Evolutionary conservation across 208 protist species (phyloP), one percentile per base, ranked within the genome.

Genomic region (Leishmania amazonensis): DNA sequence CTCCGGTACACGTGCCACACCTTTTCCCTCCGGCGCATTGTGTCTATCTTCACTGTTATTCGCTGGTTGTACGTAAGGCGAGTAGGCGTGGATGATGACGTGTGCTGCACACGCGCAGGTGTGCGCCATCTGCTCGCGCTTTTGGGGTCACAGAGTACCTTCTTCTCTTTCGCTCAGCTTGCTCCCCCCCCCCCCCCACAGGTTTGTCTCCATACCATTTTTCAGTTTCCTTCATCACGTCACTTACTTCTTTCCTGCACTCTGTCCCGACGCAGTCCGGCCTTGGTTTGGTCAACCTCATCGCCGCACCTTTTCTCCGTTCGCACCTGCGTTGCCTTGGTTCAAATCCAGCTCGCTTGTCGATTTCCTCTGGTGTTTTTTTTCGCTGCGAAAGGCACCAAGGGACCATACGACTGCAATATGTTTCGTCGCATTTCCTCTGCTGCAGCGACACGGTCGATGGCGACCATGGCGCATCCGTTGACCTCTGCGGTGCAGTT

Each of bases 341-440:
- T 0, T 74, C 28, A 31, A 7, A 45, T 19, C 70, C 2, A 31
- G 28, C 8, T 74, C 45, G 70, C 70, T 54, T n/a, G 42, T 21
- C 11, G 45, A 74, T 24, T 3, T 51, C 28, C 19, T 47, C 70
- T 45, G 28, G 8, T 54, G 40, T 21, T 21, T 54, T 21, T 5
- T 35, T n/a, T 2, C 1, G 28, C 45, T 31, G 40, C 5, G 45
- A 47, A 49, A 72, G 70, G 13, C n/a, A 74, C 19, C 42, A 31
- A 54, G 54, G 40, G 15, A 4, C 49, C 45, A 21, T 35, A 54
- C 9, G 7, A 35, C 13, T 53, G 40, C 31, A 9, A 13, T 57
- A 78, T 78, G 80, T 58, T 79, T 68, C 80, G 80, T n/a, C 80
- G 74, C 42, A 45, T 83, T 68, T 67, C 11, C 49, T 54, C 51